These are phyloP conservation scores for Euclidium syriacum DNA, from an alignment of 345 rosid species.

Conservation along the genomic window DNA sequence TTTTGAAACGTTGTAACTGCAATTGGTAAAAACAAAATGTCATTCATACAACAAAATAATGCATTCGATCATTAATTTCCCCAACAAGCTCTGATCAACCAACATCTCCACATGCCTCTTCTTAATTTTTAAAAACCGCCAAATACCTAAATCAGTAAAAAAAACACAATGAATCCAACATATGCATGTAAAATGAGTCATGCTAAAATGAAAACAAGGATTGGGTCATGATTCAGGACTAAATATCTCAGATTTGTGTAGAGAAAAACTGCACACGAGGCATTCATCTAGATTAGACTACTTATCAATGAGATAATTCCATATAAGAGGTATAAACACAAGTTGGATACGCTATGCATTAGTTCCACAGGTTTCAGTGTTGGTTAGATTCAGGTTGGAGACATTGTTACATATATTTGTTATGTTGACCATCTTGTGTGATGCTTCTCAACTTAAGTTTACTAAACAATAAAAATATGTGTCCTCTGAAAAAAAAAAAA, in stretches of 20 bases:
- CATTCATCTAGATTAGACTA: background rate
- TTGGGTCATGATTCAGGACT: background rate
- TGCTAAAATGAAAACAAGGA: background rate
- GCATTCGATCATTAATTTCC: background rate
- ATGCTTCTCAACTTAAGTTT: too few relatives aligned
- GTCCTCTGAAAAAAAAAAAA: too few relatives aligned
- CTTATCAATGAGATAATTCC: background rate
- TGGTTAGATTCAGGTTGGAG: background rate
- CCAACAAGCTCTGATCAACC: background rate
- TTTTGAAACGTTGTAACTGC: too few relatives aligned
- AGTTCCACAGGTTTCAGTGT: background rate
- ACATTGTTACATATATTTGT: too few relatives aligned
- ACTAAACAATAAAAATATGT: too few relatives aligned
- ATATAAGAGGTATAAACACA: background rate
- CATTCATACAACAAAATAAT: background rate
- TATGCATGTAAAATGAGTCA: background rate
- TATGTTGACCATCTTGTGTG: too few relatives aligned
- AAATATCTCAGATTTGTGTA: background rate
- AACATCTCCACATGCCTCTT: slow-evolving; percentile 2
- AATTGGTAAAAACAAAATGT: too few relatives aligned
- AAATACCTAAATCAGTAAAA: slow-evolving; percentile 39
- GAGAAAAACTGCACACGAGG: background rate
- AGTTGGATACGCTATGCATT: background rate
- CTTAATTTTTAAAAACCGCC: slow-evolving; percentile 33
- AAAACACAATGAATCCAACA: background rate